These are phyloP conservation scores for Hippophae gyantsensis DNA, from an alignment of 306 rosid genomes.

Conservation along the genomic window DNA sequence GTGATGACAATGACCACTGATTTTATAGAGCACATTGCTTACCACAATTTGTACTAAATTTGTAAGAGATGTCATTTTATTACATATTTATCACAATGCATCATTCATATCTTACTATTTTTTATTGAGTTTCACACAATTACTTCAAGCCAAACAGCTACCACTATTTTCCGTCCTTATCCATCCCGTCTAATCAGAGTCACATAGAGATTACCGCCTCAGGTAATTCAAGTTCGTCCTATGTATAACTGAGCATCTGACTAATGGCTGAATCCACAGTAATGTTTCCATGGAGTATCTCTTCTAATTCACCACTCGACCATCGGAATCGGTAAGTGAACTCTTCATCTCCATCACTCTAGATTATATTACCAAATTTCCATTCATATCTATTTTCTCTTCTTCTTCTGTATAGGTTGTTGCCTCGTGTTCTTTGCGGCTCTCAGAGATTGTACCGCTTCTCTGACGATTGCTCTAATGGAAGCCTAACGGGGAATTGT, in stretches of 20 bases:
- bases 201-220: neutral
- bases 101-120: too few species aligned
- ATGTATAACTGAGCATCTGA: neutral
- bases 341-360: neutral
- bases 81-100: too few species aligned
- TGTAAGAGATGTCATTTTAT: too few species aligned
- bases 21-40: too few species aligned
- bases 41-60: too few species aligned
- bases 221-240: neutral
- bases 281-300: conserved; percentile 22
- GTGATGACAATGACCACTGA: too few species aligned
- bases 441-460: conserved; percentile 42
- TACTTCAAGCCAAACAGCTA: neutral
- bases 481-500: conserved; percentile 31
- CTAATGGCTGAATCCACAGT: conserved; percentile 30
- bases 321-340: conserved; percentile 11
- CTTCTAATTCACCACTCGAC: conserved; percentile 13
- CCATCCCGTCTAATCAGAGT: neutral
- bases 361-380: neutral
- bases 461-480: conserved; percentile 37
- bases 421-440: conserved; percentile 39
- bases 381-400: conserved; percentile 1
- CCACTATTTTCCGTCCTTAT: neutral
- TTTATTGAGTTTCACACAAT: too few species aligned
- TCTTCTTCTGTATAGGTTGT: conserved; percentile 22